These are phyloP conservation scores for Taphrina betulina DNA, from an alignment of 1,139 yeast genomes.

Conservation along the genomic window DNA sequence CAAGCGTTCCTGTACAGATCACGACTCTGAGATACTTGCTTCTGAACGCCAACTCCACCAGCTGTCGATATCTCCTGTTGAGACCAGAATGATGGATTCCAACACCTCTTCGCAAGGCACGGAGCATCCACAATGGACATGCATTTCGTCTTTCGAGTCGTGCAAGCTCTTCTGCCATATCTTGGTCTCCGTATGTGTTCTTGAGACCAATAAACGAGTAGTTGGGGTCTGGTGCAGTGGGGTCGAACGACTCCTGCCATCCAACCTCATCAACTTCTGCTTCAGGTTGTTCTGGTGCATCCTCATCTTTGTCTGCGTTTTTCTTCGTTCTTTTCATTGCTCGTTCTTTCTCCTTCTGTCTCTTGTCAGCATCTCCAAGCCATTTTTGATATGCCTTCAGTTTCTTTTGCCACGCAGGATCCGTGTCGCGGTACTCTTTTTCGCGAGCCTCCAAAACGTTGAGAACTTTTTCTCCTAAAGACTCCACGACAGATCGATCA, in stretches of 20 bases:
- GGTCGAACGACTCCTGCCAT: slow-evolving; percentile 34
- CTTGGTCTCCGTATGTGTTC: slow-evolving; percentile 34
- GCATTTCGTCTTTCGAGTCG: slow-evolving; percentile 26
- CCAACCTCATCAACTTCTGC: slow-evolving; percentile 32
- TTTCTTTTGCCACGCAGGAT: slow-evolving; percentile 34
- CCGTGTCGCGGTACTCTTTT: slow-evolving; percentile 31
- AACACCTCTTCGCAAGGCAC: slow-evolving; percentile 33
- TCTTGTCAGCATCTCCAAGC: slow-evolving; percentile 32
- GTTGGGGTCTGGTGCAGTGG: slow-evolving; percentile 34
- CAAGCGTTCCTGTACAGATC: slow-evolving; percentile 33
- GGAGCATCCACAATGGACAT: slow-evolving; percentile 32
- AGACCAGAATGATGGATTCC: slow-evolving; percentile 34
- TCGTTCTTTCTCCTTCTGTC: slow-evolving; percentile 31
- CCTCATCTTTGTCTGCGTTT: slow-evolving; percentile 34
- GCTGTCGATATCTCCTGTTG: slow-evolving; percentile 33
- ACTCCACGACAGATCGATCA: slow-evolving; percentile 32
- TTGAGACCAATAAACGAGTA: slow-evolving; percentile 34
- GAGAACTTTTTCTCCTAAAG: slow-evolving; percentile 28
- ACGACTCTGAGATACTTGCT: slow-evolving; percentile 33
- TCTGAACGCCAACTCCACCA: slow-evolving; percentile 33
- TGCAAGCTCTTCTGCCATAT: slow-evolving; percentile 32
- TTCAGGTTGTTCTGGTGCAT: slow-evolving; percentile 29
- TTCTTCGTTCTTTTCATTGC: slow-evolving; percentile 29
- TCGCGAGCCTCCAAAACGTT: slow-evolving; percentile 30
- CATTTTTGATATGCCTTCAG: slow-evolving; percentile 33